Percentiles rank a stretch among this genome's conserved stretches.
Conservation (phyloP, 2,329 filamentous ascomycete species). For the Chaetomium globosum region DNA sequence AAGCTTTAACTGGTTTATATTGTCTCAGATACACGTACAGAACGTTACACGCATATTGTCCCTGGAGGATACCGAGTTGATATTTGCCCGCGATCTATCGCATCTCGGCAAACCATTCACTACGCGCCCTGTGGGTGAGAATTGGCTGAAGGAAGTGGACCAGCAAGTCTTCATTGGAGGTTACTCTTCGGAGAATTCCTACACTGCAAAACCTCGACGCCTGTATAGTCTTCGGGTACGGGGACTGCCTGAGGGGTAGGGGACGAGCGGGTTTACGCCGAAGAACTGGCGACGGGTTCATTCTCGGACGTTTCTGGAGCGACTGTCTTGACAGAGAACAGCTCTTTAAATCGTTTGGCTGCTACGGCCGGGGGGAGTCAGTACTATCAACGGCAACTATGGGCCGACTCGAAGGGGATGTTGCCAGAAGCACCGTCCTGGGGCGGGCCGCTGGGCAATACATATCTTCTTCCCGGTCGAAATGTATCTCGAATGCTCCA, state of each 20-base stretch:
- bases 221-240: neutral
- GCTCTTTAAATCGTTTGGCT: constrained; percentile 34
- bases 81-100: neutral
- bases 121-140: neutral
- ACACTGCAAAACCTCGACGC: neutral
- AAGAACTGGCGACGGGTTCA: constrained; percentile 17
- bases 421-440: neutral
- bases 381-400: neutral
- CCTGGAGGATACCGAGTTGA: neutral
- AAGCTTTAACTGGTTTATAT: neutral
- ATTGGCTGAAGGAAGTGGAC: neutral
- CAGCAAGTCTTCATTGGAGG: neutral
- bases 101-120: neutral
- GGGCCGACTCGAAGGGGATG: neutral
- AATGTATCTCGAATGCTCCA: constrained; percentile 56
- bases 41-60: neutral
- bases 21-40: neutral
- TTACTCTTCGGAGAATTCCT: neutral
- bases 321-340: constrained; percentile 25
- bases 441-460: neutral
- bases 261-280: neutral
- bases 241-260: neutral
- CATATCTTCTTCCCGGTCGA: constrained; percentile 48
- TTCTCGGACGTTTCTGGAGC: constrained; percentile 30
- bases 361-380: constrained; percentile 18